Conservation (phyloP, 2,329 filamentous ascomycete species). For the Diplocarpon mali region DNA sequence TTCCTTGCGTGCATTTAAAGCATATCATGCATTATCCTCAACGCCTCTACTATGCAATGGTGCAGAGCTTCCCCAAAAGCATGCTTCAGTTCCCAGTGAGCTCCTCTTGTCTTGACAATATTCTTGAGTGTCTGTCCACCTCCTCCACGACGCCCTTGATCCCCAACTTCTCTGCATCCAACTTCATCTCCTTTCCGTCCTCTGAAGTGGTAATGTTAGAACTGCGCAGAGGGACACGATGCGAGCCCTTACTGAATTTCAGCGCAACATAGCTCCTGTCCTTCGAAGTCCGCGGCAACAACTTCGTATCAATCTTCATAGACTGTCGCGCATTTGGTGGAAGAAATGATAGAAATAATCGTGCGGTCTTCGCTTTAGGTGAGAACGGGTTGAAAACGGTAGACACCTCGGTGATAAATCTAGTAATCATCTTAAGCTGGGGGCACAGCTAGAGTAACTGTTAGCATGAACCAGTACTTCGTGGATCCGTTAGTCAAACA, state of each 20-base stretch:
- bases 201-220: conserved; percentile 38
- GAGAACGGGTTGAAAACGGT: conserved; percentile 92
- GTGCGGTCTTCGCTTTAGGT: conserved; percentile 64
- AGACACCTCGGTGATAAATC: conserved; percentile 74
- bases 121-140: conserved; percentile 78
- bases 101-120: conserved; percentile 72
- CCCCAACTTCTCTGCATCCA: conserved; percentile 70
- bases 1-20: background rate
- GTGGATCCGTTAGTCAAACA: too few relatives aligned
- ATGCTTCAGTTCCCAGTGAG: conserved; percentile 37
- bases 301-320: conserved; percentile 67
- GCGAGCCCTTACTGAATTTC: conserved; percentile 65
- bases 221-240: conserved; percentile 17
- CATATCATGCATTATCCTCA: conserved; percentile 5
- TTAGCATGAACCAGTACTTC: background rate
- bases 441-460: conserved; percentile 1
- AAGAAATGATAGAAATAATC: conserved; percentile 77
- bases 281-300: conserved; percentile 60
- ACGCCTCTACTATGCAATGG: conserved; percentile 23
- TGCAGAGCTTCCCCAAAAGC: conserved; percentile 2
- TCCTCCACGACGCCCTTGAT: conserved; percentile 83
- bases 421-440: conserved; percentile 58
- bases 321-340: conserved; percentile 66
- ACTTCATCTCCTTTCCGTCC: conserved; percentile 81
- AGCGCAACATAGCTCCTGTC: conserved; percentile 60